phyloP scores from a whole-genome alignment of 176 grass and related monocot genomes.

The Triticum aestivum region IWGSC_CS_RefSeq_v2.1 NC_057809.1:606040425-606040924 shows the following conservation, averaged over 20 bases:
- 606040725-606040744: slow-evolving; percentile 83
- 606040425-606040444: slow-evolving; percentile 68
- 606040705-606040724: background rate
- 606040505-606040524: too few species aligned
- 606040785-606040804: slow-evolving; percentile 9
- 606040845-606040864: background rate
- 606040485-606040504: background rate
- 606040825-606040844: background rate
- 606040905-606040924: background rate
- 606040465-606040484: background rate
- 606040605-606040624: background rate
- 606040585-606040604: background rate
- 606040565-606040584: background rate
- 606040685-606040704: background rate
- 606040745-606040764: slow-evolving; percentile 71
- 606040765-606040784: slow-evolving; percentile 53
- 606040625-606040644: background rate
- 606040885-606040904: background rate
- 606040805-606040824: background rate
- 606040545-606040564: background rate
- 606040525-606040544: too few species aligned
- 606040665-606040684: background rate
- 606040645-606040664: background rate
- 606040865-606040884: background rate
- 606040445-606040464: slow-evolving; percentile 4